Base-by-base conservation (phyloP, 495 filamentous ascomycete genomes). In the Aspergillus bridgeri region DNA sequence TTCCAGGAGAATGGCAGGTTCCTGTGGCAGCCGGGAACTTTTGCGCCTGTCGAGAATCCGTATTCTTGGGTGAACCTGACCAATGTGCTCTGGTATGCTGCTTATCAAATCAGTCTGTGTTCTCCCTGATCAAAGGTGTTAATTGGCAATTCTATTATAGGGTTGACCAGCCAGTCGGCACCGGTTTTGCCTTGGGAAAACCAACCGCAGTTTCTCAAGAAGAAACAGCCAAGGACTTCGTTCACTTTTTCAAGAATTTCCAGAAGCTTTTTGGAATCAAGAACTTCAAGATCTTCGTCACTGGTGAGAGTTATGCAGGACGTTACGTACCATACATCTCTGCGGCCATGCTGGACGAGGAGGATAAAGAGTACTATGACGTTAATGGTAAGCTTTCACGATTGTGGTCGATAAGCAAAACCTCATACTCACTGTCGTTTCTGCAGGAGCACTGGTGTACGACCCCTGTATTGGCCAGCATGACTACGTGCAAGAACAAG, bases 61-160 rank as follows among this genome's bases (percentile, higher is more conserved):
- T 89, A 86, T 69, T 78, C 80, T 2, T 90, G 86, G 86, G 82
- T 83, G 24, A 85, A 86, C 44, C 64, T 88, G 24, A 86, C 84
- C 27, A 86, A 88, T 60, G 76, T 86, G 51, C 69, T 86, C 4
- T 87, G 83, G 83, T 78, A 64, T 57, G 68, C 62, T n/a, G n/a
- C 48, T 23, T 0, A 22, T 24, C 6, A 3, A 11, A 48, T 46
- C 20, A 18, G 17, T 15, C 17, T 9, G 33, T 38, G 13, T 38
- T 2, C 33, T 38, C 1, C 11, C 17, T 38, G 9, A 38, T 38
- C 33, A 38, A 38, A 2, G 2, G 13, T 38, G 17, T 38, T 38
- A 38, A 38, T 38, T 2, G 33, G 11, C 3, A 11, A 8, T 6
- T 19, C 9, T 19, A 7, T 19, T 33, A 2, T 47, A 76, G 76